A percentile compares a stretch with the other conserved stretches of the same genome.
These are phyloP conservation scores for Mucor indicus DNA, from an alignment of 371 early-diverging fungal species.

Conservation along the genomic window DNA sequence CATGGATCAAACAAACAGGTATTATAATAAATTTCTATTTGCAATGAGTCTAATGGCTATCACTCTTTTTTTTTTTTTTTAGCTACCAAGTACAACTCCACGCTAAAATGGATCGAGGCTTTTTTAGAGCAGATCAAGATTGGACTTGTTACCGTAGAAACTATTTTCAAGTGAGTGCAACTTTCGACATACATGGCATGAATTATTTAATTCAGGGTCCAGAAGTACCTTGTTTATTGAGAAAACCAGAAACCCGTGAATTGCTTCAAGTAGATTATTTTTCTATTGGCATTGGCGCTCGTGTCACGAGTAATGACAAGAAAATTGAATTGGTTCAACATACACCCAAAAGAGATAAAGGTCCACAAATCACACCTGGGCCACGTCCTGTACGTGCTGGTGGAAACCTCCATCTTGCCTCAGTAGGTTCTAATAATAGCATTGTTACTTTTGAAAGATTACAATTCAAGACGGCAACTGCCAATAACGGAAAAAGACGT, in stretches of 20 bases:
- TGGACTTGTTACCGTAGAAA: constrained; percentile 92
- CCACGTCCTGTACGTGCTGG: constrained; percentile 59
- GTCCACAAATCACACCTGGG: constrained; percentile 75
- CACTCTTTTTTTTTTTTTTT: constrained; percentile 3
- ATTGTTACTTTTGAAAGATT: constrained; percentile 84
- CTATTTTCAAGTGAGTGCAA: constrained; percentile 78
- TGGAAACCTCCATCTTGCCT: constrained; percentile 47
- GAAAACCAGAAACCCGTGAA: constrained; percentile 28
- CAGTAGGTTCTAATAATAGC: constrained; percentile 41
- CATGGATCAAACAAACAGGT: constrained; percentile 51
- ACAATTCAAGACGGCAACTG: constrained; percentile 92
- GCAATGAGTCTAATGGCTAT: constrained; percentile 18
- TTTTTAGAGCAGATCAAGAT: constrained; percentile 65
- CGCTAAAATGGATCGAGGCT: constrained; percentile 69
- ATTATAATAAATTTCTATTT: constrained; percentile 28
- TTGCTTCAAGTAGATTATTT: constrained; percentile 50
- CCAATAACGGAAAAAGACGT: constrained; percentile 84
- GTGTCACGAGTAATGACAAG: constrained; percentile 53
- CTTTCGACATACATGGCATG: constrained; percentile 51
- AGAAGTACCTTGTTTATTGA: constrained; percentile 48
- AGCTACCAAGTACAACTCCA: constrained; percentile 42
- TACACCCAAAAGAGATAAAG: constrained; percentile 90
- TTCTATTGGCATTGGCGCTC: constrained; percentile 64
- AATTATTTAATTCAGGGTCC: constrained; percentile 27
- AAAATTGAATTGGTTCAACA: constrained; percentile 82